Evolutionary conservation across 1,284 basidiomycete species (phyloP).

Genomic region (Austroboletus niveus): DNA sequence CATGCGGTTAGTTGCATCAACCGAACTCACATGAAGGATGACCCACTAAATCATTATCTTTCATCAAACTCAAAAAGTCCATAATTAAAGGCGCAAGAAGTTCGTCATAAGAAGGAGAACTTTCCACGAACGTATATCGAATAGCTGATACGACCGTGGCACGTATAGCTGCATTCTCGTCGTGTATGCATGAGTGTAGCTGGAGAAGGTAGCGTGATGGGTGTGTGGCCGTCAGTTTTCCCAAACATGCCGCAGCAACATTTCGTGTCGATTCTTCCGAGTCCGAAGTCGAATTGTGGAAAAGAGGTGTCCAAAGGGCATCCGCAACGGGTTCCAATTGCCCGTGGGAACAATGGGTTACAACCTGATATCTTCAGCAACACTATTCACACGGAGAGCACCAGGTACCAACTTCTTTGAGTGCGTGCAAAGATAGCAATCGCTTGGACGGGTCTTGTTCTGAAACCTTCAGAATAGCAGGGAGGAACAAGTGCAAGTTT

Average conservation of each 20-base stretch:
- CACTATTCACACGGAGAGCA: too few species aligned
- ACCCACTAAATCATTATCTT: constrained; percentile 80
- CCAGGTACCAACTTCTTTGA: constrained; percentile 74
- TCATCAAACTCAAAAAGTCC: constrained; percentile 88
- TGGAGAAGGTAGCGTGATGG: constrained; percentile 88
- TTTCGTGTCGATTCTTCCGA: constrained; percentile 91
- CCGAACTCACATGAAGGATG: not conserved
- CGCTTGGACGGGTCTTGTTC: constrained; percentile 77
- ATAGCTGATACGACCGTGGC: constrained; percentile 93
- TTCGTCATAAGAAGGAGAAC: constrained; percentile 82
- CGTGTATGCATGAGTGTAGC: constrained; percentile 80
- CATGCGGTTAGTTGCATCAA: constrained; percentile 2
- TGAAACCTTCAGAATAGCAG: constrained; percentile 80
- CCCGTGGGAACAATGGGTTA: constrained; percentile 82
- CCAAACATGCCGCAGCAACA: constrained; percentile 94
- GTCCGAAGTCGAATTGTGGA: constrained; percentile 74
- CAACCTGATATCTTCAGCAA: constrained; percentile 54
- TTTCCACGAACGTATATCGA: constrained; percentile 93
- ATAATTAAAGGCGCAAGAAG: constrained; percentile 82
- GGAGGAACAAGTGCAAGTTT: constrained; percentile 82
- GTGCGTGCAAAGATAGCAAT: constrained; percentile 82
- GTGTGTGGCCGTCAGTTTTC: constrained; percentile 90
- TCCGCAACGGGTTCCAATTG: constrained; percentile 87
- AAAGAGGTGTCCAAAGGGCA: constrained; percentile 86
- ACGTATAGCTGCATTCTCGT: constrained; percentile 68